These are phyloP conservation scores for Leptographium lundbergii DNA, from an alignment of 2,329 filamentous ascomycete genomes.

Conservation along the genomic window DNA sequence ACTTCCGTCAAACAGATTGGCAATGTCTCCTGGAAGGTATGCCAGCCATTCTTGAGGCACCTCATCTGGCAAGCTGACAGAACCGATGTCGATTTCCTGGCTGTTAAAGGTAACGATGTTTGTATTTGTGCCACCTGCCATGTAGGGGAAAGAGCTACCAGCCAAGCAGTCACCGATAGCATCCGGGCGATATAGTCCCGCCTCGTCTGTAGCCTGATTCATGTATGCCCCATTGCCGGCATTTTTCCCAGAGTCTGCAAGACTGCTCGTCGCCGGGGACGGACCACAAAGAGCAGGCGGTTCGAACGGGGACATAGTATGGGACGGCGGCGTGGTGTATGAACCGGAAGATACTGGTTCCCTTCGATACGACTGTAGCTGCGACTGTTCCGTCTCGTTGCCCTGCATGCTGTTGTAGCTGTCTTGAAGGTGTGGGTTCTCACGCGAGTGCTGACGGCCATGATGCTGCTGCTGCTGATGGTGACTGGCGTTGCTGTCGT, in stretches of 20 bases:
- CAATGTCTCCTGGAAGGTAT: conserved; percentile 54
- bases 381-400: background rate
- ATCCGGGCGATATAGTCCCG: conserved; percentile 5
- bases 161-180: conserved; percentile 17
- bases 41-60: conserved; percentile 62
- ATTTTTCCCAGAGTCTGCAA: background rate
- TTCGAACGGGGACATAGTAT: conserved; percentile 17
- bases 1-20: conserved; percentile 37
- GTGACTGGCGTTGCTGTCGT: background rate
- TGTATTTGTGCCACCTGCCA: conserved; percentile 21
- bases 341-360: background rate
- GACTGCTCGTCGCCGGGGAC: conserved; percentile 24
- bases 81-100: conserved; percentile 64
- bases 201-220: background rate
- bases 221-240: background rate
- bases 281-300: conserved; percentile 2
- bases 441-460: too few relatives aligned
- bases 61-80: conserved; percentile 45
- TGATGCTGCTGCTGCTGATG: background rate
- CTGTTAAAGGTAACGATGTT: conserved; percentile 59
- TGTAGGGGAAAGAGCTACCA: conserved; percentile 17
- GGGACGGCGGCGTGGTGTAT: conserved; percentile 22
- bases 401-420: background rate
- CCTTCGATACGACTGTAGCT: background rate
- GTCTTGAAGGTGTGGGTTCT: background rate